These are phyloP conservation scores for Diaporthe eres DNA, from an alignment of 2,329 filamentous ascomycete genomes.

Conservation along the genomic window DNA sequence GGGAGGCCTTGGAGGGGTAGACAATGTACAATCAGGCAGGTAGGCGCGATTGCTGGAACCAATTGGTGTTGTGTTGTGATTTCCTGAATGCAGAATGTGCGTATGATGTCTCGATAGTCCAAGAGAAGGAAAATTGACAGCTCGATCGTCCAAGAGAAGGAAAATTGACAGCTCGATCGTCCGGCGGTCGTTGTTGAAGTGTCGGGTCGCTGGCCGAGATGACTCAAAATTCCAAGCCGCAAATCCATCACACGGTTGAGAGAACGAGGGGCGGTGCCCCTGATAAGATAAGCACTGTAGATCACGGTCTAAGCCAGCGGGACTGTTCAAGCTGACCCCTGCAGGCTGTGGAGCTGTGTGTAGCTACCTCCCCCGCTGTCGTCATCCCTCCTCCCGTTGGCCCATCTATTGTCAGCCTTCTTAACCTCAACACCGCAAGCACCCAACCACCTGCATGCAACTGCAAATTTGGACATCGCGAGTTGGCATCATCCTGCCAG, in stretches of 20 bases:
- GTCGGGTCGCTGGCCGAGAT: slow-evolving; percentile 17
- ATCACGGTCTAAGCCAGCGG: background rate
- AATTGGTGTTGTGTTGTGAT: slow-evolving; percentile 1
- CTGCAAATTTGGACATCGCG: background rate
- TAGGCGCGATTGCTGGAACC: background rate
- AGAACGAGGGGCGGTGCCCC: slow-evolving; percentile 35
- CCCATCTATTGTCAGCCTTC: background rate
- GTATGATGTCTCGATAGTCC: background rate
- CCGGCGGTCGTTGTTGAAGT: background rate
- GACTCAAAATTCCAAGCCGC: slow-evolving; percentile 40
- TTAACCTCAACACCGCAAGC: background rate
- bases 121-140: background rate
- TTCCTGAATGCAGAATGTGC: too few species aligned
- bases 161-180: background rate
- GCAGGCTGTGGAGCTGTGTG: background rate
- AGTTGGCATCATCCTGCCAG: background rate
- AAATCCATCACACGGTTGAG: slow-evolving; percentile 6
- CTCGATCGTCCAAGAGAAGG: background rate
- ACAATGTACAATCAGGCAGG: background rate
- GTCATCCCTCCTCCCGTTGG: slow-evolving; percentile 34
- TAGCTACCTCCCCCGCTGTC: slow-evolving; percentile 37
- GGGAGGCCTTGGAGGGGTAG: slow-evolving; percentile 12
- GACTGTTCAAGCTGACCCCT: slow-evolving; percentile 20
- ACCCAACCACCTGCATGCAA: background rate
- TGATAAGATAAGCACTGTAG: slow-evolving; percentile 39